Conservation (phyloP, 768 basidiomycete genomes). For the Russula virescens region DNA sequence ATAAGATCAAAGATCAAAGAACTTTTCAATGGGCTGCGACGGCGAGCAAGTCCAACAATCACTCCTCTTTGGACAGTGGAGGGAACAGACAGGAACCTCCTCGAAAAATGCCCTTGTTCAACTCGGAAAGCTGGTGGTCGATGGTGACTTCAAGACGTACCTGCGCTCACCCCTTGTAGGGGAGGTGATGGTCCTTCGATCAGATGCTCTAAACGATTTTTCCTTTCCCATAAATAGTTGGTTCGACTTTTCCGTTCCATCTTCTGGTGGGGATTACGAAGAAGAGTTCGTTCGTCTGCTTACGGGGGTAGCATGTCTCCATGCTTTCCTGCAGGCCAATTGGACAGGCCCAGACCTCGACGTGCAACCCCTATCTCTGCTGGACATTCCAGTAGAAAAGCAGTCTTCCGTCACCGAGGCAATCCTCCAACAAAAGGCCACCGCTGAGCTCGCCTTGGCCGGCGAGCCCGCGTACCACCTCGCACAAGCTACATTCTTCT, state of each 20-base stretch:
- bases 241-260: conserved; percentile 30
- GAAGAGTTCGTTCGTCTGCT: conserved; percentile 54
- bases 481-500: conserved; percentile 56
- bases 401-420: conserved; percentile 35
- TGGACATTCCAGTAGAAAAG: conserved; percentile 32
- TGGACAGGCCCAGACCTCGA: conserved; percentile 93
- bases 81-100: conserved; percentile 23
- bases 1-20: too few relatives aligned
- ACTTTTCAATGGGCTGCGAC: conserved; percentile 11
- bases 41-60: conserved; percentile 43
- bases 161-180: conserved; percentile 36
- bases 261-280: conserved; percentile 35
- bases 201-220: conserved; percentile 29
- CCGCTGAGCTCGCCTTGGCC: conserved; percentile 70
- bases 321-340: conserved; percentile 88
- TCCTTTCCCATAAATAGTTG: conserved; percentile 35
- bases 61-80: conserved; percentile 49
- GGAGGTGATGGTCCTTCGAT: conserved; percentile 33
- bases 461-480: conserved; percentile 98
- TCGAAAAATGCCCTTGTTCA: conserved; percentile 34
- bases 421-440: conserved; percentile 55
- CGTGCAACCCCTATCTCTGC: conserved; percentile 40
- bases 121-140: conserved; percentile 51
- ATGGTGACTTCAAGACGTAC: conserved; percentile 53
- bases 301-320: conserved; percentile 73